Base-by-base conservation (phyloP, 1,284 basidiomycete species). In the Porodaedalea pini region DNA sequence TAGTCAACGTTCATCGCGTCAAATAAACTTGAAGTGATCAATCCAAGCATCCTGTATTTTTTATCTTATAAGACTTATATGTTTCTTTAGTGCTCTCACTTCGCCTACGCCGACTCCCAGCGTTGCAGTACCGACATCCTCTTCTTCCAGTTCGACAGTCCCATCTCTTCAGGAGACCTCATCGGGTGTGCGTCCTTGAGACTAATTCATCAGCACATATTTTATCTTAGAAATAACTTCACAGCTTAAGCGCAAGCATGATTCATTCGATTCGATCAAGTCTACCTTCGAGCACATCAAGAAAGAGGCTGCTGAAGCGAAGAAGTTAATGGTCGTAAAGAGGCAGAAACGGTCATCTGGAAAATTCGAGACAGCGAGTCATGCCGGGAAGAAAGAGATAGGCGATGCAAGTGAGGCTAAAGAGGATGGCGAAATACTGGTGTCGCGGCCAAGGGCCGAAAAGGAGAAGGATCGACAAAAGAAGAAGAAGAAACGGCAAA, bases 381-480 rank as follows among this genome's bases (percentile, higher is more conserved):
- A 34, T 34, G 10, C 45, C 13, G 11, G 31, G n/a, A 11, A n/a
- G 1, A 15, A 47, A 31, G 13, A 47, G 23, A 15, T 10, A n/a
- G 29, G 31, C 7, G 17, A 6, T 8, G 11, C n/a, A 4, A 2
- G 4, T 47, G 17, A n/a, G 11, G 23, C n/a, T 8, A 10, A 47
- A n/a, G n/a, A 17, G 25, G 29, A 47, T 15, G 23, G 15, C n/a
- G n/a, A n/a, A n/a, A n/a, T n/a, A 25, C 15, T 29, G 15, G 21
- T 29, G 25, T 17, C 23, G 15, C n/a, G n/a, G 2, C n/a, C 49
- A 17, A 51, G 36, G 36, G n/a, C 8, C 3, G 32, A 19, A 17
- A 51, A 37, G 19, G 49, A 36, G 31, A 51, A 51, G 19, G 17
- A 51, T n/a, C 31, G 49, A 13, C 49, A 51, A 32, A 51, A 51